Base-by-base conservation (phyloP, 257 asterid species). In the Verbascum thapsus region DNA sequence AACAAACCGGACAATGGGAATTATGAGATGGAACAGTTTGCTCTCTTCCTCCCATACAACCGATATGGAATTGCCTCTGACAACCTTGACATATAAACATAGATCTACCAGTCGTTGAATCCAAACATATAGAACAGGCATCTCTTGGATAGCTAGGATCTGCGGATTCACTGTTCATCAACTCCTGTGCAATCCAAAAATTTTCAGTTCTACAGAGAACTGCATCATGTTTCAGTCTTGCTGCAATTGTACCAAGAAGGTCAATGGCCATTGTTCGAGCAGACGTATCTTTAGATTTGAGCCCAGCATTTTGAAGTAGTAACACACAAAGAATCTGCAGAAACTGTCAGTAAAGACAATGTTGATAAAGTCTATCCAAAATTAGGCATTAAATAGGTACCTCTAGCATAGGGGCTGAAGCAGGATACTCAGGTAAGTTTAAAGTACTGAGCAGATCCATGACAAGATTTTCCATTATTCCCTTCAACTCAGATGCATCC, bases 181-280 rank as follows among this genome's bases (percentile, higher is more conserved):
- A 68, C 73, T 76, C 91, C 59, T 78, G 83, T 41, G 85, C 87
- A 55, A 87, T 76, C 99, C 99, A 94, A 83, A 82, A 90, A 59
- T 74, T 84, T 58, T 90, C 95, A 72, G 76, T 78, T 78, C 80
- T 81, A 70, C 83, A 84, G 35, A 79, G 68, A 49, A 81, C 86
- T 50, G 95, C 97, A 72, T 94, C 99, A 59, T 79, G 90, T 75
- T 94, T 94, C 79, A 94, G 74, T 81, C 99, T 83, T 37, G 99
- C 95, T 66, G 95, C 99, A 78, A 94, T 84, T 47, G 96, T 87
- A 53, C 99, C 99, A 77, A 94, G 95, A 71, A 94, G 90, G 75
- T 94, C 99, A 81, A 94, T 94, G 78, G 97, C 96, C 96, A 94
- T 85, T 39, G 95, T 84, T 49, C 97, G 87, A 74, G 95, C 96